Base-by-base conservation (phyloP, 139 green algal species). In the Edaphochlamys debaryana region DNA sequence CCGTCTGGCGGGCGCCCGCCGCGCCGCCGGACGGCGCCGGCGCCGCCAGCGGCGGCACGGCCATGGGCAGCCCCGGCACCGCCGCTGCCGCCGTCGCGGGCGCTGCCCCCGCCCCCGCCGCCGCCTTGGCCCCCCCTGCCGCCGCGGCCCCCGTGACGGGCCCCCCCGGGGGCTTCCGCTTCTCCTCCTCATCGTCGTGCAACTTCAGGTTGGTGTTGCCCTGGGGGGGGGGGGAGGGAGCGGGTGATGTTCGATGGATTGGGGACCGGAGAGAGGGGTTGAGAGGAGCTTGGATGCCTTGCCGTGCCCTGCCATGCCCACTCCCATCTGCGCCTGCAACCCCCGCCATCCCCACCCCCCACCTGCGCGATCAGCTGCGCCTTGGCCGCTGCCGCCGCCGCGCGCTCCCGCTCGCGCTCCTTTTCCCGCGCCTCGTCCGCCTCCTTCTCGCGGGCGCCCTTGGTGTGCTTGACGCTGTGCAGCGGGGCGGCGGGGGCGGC, bases 281-380 rank as follows among this genome's bases (percentile, higher is more conserved):
- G n/a, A n/a, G n/a, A n/a, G n/a, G n/a, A n/a, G n/a, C n/a, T n/a
- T n/a, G n/a, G n/a, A n/a, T n/a, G n/a, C n/a, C n/a, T n/a, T n/a
- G n/a, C n/a, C n/a, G n/a, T n/a, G n/a, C n/a, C n/a, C n/a, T n/a
- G n/a, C n/a, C n/a, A n/a, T n/a, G n/a, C n/a, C n/a, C n/a, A n/a
- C n/a, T n/a, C n/a, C n/a, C n/a, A n/a, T n/a, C n/a, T n/a, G n/a
- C n/a, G n/a, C n/a, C n/a, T n/a, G n/a, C n/a, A n/a, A n/a, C n/a
- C n/a, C n/a, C n/a, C n/a, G n/a, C n/a, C n/a, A n/a, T n/a, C n/a
- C n/a, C n/a, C n/a, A n/a, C n/a, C n/a, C 56, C 56, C 25, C 17
- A 38, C 75, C 75, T 95, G 90, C 40, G 92, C 94, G 32, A 94
- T 92, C 32, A 97, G 91, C 90, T 97, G 94, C 40, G 89, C 90